A percentile compares a stretch with the other conserved stretches of the same genome.
These are phyloP conservation scores for Pneumocystis canis DNA, from an alignment of 1,139 yeast genomes.

Conservation along the genomic window DNA sequence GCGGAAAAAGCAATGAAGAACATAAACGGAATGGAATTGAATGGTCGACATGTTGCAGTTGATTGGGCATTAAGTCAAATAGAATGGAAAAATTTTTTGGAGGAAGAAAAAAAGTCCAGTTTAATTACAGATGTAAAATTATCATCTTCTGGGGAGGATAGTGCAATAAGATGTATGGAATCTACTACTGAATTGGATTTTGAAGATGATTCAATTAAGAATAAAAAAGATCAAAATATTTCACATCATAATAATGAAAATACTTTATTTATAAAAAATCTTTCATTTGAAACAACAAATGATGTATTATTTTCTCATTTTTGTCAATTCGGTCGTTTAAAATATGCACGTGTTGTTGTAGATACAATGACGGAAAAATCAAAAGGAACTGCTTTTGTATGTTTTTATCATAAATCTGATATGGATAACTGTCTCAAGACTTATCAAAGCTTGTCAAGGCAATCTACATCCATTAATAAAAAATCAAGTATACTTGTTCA, in stretches of 20 bases:
- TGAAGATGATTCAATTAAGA: not conserved
- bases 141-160: not conserved
- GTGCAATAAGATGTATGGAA: not conserved
- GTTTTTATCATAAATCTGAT: slow-evolving; percentile 50
- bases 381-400: slow-evolving; percentile 90
- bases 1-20: slow-evolving; percentile 75
- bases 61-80: slow-evolving; percentile 84
- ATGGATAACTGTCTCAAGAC: slow-evolving; percentile 53
- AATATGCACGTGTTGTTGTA: slow-evolving; percentile 83
- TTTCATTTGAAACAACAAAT: slow-evolving; percentile 85
- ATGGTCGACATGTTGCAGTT: slow-evolving; percentile 85
- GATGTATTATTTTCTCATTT: slow-evolving; percentile 70
- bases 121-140: slow-evolving; percentile 17
- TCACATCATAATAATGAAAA: slow-evolving; percentile 23
- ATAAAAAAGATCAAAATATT: slow-evolving; percentile 7
- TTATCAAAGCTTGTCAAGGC: slow-evolving; percentile 47
- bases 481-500: slow-evolving; percentile 56
- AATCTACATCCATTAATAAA: slow-evolving; percentile 23
- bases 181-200: not conserved
- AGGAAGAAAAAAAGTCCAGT: slow-evolving; percentile 14
- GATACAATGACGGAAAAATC: slow-evolving; percentile 79
- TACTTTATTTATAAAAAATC: slow-evolving; percentile 70
- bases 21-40: slow-evolving; percentile 57
- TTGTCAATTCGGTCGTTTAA: slow-evolving; percentile 67
- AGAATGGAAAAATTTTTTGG: slow-evolving; percentile 38